A percentile compares a stretch with the other conserved stretches of the same genome.
These are phyloP conservation scores for Fusarium coffeatum DNA, from an alignment of 2,329 filamentous ascomycete genomes.

Conservation along the genomic window DNA sequence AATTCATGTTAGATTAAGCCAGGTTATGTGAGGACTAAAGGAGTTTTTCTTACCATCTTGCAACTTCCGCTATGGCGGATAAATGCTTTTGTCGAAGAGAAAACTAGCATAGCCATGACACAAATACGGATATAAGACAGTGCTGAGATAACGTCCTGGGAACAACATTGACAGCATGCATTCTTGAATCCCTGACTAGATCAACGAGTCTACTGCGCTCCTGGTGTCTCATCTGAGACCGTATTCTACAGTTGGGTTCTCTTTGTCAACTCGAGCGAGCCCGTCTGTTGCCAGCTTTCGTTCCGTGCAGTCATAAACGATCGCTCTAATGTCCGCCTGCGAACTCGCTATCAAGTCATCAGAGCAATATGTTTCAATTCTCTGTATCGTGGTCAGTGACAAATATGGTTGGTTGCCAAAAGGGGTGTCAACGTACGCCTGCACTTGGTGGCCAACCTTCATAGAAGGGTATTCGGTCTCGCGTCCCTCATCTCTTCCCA, in stretches of 20 bases:
- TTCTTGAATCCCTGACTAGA: background rate
- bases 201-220: background rate
- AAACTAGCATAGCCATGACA: background rate
- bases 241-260: background rate
- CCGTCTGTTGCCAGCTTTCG: background rate
- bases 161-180: background rate
- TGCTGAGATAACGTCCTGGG: background rate
- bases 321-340: background rate
- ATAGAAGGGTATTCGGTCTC: constrained; percentile 61
- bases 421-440: constrained; percentile 58
- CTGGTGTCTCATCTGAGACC: background rate
- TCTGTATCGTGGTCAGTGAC: constrained; percentile 45
- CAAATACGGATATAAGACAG: background rate
- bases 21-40: background rate
- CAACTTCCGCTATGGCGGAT: background rate
- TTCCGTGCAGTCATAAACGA: constrained; percentile 7
- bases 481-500: constrained; percentile 66
- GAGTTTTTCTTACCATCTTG: background rate
- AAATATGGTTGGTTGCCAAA: background rate
- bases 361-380: constrained; percentile 66
- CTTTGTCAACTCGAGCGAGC: background rate
- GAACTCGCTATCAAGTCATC: constrained; percentile 54
- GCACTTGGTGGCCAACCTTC: constrained; percentile 70
- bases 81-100: background rate
- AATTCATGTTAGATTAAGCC: background rate